Base-by-base conservation (phyloP, 495 filamentous ascomycete species). In the Penicillium flavigenum region DNA sequence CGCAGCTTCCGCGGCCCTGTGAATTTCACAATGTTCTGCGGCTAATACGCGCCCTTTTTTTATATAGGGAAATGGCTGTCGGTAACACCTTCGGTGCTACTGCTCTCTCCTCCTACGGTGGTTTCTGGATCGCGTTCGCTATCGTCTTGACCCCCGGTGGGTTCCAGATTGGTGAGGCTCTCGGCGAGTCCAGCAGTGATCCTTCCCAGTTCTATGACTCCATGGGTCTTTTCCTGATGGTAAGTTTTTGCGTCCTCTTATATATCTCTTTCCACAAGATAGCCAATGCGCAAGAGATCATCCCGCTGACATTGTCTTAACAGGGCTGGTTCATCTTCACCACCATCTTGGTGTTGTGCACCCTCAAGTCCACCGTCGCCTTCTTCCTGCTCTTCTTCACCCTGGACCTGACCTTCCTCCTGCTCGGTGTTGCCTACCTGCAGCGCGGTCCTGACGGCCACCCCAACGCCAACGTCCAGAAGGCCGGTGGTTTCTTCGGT, bases 281-380 rank as follows among this genome's bases (percentile, higher is more conserved):
- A 2, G 6, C 0, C 27, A 29, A 8, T 8, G 19, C 16, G 45
- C 31, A 20, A 19, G 42, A 22, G 4, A 14, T 27, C 34, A 22
- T 46, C 36, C 26, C 43, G 34, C 59, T 53, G 44, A 53, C 42
- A 17, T 29, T 19, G 19, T 20, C 24, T 1, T 20, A 27, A 11
- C 57, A 85, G 83, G 86, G 86, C 70, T 98, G 94, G 94, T 97
- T 96, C 81, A 94, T 98, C 81, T 98, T 98, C 85, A 98, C 93
- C 64, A 86, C 83, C 67, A 77, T 98, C 57, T 73, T 96, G 51
- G 78, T 96, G 39, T 65, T 97, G 72, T 93, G 88, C 84, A 97
- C 94, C 45, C 80, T 97, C 47, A 85, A 89, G 53, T 97, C 94
- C 16, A 96, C 92, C 61, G 86, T 97, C 67, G 92, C 93, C 64